Evolutionary conservation across 345 rosid species (phyloP), one percentile per base, ranked within the genome.

Genomic region (Salix purpurea): DNA sequence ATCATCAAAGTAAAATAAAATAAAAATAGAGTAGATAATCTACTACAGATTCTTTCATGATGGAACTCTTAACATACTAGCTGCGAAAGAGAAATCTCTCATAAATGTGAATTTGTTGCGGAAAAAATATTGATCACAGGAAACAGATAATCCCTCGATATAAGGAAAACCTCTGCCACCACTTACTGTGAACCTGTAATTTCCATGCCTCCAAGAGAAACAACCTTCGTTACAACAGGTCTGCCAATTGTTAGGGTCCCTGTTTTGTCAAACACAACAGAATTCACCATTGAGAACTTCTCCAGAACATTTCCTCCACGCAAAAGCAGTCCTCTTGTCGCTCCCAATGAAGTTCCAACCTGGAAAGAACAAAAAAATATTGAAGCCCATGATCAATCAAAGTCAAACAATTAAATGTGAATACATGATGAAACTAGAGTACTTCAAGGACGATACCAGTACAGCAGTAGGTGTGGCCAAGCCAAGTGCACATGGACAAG

Each of bases 401-500:
- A 72, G 61, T 73, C 61, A 19, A 28, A 44, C 16, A 73, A 73
- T 5, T 66, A 80, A 26, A 82, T 46, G 65, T 32, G 56, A 76
- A 48, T 67, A 68, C 70, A 56, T 64, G 68, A 80, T 37, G 71
- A 72, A 72, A 69, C 30, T 73, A 58, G 2, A 8, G 71, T n/a
- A 61, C 69, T 54, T 58, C 36, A 76, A 74, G 81, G 76, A 79
- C 26, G 54, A 73, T 89, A 92, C 97, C 90, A 95, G 90, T 89
- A 95, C 94, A 67, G 99, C 99, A 50, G 99, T 95, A 69, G 99
- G 99, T 50, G 99, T 93, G 78, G 99, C 97, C 83, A 95, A 86
- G 81, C 99, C 99, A 73, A 95, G 97, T 75, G 99, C 99, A 83
- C 99, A 91, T 65, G 99, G 99, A 89, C 99, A 95, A 80, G 99